Evolutionary conservation across 140 eudicot species (phyloP).

Genomic region (Cichorium intybus): DNA sequence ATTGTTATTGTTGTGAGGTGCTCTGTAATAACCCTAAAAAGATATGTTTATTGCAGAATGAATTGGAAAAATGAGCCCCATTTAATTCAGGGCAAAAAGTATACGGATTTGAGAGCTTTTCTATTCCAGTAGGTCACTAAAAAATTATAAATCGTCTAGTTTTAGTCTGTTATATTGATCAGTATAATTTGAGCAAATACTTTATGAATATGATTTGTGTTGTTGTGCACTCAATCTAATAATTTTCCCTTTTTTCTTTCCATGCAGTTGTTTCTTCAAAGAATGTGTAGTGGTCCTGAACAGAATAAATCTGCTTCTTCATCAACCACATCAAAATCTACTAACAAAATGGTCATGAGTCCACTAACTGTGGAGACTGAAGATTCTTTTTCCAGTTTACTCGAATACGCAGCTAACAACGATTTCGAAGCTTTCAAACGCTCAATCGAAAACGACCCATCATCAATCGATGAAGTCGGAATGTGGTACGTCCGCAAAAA

Average conservation of each 20-base stretch:
- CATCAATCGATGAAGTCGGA: conserved; percentile 59
- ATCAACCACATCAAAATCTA: conserved; percentile 18
- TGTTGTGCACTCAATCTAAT: background rate
- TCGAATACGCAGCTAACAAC: conserved; percentile 72
- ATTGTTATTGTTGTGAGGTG: background rate
- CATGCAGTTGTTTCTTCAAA: conserved; percentile 16
- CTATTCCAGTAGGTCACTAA: too few relatives aligned
- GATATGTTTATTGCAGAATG: background rate
- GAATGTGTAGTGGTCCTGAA: conserved; percentile 71
- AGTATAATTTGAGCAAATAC: background rate
- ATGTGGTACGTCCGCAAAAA: conserved; percentile 74
- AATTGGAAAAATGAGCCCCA: too few relatives aligned
- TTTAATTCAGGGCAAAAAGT: too few relatives aligned
- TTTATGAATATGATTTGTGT: background rate
- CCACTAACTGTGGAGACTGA: conserved; percentile 54
- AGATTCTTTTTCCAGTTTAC: conserved; percentile 67
- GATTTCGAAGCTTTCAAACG: conserved; percentile 59
- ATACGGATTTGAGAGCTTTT: too few relatives aligned
- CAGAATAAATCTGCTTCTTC: conserved; percentile 34
- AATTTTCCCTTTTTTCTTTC: background rate
- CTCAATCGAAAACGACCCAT: conserved; percentile 42
- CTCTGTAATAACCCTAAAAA: background rate
- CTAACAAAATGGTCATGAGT: conserved; percentile 37
- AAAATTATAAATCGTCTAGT: too few relatives aligned
- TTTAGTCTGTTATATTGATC: background rate